These are phyloP conservation scores for Holtermanniella nyarrowii DNA, from an alignment of 768 basidiomycete species.

Conservation along the genomic window DNA sequence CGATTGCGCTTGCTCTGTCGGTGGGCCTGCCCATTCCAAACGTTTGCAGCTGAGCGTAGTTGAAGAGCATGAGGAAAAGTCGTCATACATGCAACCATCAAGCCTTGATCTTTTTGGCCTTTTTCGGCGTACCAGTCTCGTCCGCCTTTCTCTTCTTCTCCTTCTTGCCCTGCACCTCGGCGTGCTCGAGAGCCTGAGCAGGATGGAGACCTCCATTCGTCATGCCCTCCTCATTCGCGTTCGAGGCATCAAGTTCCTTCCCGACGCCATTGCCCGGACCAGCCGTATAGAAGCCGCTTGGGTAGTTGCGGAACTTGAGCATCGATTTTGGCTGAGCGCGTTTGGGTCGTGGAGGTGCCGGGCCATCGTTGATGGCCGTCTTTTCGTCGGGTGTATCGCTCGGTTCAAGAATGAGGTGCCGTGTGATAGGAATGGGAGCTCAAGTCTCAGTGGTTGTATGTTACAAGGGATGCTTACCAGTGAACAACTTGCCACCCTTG, in stretches of 20 bases:
- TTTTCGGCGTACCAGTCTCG: neutral
- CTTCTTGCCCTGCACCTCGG: neutral
- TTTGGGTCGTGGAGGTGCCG: neutral
- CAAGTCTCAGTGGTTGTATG: neutral
- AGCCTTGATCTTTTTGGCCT: neutral
- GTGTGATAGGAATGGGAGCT: neutral
- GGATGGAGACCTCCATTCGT: neutral
- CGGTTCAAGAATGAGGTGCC: neutral
- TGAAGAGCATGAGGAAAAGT: too few species aligned
- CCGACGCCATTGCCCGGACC: neutral
- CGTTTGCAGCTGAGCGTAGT: too few species aligned
- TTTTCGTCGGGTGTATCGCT: neutral
- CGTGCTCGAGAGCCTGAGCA: neutral
- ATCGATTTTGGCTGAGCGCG: neutral
- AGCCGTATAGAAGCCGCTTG: neutral
- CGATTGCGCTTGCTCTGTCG: too few species aligned
- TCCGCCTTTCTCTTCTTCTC: neutral
- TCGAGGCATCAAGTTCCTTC: neutral
- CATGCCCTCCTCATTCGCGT: neutral
- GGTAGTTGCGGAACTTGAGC: neutral
- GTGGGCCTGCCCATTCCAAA: too few species aligned
- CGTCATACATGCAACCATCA: too few species aligned
- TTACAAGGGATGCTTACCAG: neutral
- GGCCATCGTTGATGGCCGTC: neutral
- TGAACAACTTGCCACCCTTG: neutral